Conservation (phyloP, 2,329 filamentous ascomycete species). For the Hawksworthiomyces lignivorus region DNA sequence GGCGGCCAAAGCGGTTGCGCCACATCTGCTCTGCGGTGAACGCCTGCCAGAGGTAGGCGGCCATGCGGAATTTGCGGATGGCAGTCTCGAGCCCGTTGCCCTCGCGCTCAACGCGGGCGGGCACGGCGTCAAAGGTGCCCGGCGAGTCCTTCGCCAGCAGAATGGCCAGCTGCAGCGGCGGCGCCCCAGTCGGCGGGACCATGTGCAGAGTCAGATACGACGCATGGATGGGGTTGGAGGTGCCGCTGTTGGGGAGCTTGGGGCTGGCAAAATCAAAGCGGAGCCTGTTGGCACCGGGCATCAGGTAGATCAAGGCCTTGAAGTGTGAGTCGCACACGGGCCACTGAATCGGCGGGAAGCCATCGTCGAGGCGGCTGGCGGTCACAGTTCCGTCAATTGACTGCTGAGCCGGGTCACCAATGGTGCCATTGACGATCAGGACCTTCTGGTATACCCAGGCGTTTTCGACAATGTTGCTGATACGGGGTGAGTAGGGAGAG, state of each 20-base stretch:
- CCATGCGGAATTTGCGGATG: conserved; percentile 86
- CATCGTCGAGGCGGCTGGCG: conserved; percentile 75
- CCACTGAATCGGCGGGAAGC: conserved; percentile 76
- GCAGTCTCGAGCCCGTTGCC: conserved; percentile 76
- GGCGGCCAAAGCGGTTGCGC: conserved; percentile 75
- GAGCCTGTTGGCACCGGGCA: conserved; percentile 80
- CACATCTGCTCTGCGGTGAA: conserved; percentile 97
- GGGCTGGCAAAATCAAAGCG: conserved; percentile 83
- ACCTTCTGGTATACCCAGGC: conserved; percentile 93
- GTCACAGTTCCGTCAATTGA: conserved; percentile 71
- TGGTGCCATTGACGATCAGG: conserved; percentile 70
- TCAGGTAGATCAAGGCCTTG: conserved; percentile 84
- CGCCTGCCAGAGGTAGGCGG: conserved; percentile 92
- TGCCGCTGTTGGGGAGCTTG: conserved; percentile 64
- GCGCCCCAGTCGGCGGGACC: conserved; percentile 67
- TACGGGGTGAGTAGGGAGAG: conserved; percentile 73
- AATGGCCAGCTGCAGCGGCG: conserved; percentile 84
- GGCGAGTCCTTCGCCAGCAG: conserved; percentile 82
- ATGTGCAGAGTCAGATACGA: conserved; percentile 80
- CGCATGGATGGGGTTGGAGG: conserved; percentile 63
- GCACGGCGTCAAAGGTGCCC: conserved; percentile 74
- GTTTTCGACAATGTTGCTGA: conserved; percentile 71
- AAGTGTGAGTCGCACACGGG: conserved; percentile 85
- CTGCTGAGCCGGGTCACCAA: conserved; percentile 63
- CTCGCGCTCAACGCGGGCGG: conserved; percentile 66